Evolutionary conservation across 2,329 filamentous ascomycete genomes (phyloP), one percentile per base, ranked within the genome.

Genomic region (Ceratocystis cacaofunesta): DNA sequence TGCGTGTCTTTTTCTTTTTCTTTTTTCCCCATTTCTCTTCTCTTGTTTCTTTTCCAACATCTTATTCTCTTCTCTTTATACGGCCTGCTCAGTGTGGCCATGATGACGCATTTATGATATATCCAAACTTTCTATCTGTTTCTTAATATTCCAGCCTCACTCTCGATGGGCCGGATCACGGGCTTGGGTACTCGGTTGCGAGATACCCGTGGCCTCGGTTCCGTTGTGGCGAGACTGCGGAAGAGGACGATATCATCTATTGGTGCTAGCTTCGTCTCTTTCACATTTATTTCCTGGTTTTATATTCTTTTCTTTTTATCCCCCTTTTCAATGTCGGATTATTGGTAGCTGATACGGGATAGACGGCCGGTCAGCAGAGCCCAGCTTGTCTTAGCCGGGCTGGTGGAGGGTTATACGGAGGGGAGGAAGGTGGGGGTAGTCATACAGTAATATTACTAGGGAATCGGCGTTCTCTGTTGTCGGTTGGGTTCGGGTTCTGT

Each of bases 11-110:
- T 30, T 50, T 28, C 25, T 41, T 41, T 66, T 22, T 50, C 30
- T 46, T 41, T 41, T 66, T 8, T 43, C 64, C 12, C 63, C 64
- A 32, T 57, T 65, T 67, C 61, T 46, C 57, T 19, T n/a, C 44
- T 65, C 25, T 65, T 66, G 64, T 66, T 50, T 64, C 65, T 66
- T 50, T 64, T 43, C 44, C 32, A 46, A 58, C n/a, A 48, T 65
- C 17, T 32, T 32, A 32, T 32, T 32, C 30, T 32, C 30, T 61
- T 61, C 48, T 57, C 19, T 44, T 41, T 50, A 50, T 48, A 58
- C 55, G 55, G 55, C 55, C 32, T n/a, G 30, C 55, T 36, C 55
- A 30, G 30, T n/a, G 17, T 58, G 55, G 55, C 28, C 55, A 58
- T 58, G 55, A 58, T 58, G 55, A 58, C 55, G 55, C 55, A 30